Percentiles rank a stretch among this genome's conserved stretches.
phyloP scores from a whole-genome alignment of 2,329 filamentous ascomycete genomes.

The Trichoderma brevicompactum region DNA sequence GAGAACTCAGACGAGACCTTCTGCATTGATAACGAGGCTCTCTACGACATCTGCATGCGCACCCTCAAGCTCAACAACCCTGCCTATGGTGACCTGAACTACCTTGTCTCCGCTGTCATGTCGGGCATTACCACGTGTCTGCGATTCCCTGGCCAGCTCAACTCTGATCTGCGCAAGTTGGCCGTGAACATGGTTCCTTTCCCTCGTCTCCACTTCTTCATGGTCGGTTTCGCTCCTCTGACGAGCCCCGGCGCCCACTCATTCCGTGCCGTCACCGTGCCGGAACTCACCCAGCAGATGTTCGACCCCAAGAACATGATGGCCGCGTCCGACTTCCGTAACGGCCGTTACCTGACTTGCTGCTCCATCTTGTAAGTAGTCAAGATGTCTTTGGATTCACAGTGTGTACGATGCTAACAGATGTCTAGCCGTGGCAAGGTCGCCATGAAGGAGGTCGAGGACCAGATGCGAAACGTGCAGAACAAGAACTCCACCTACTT shows the following conservation, averaged over 20 bases:
- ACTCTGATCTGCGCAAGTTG: conserved; percentile 99
- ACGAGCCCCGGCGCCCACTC: conserved; percentile 84
- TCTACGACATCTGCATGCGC: conserved; percentile 99
- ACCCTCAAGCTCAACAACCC: conserved; percentile 98
- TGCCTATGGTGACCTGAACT: conserved; percentile 98
- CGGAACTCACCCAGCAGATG: conserved; percentile 99
- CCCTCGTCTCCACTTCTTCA: conserved; percentile 99
- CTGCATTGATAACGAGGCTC: conserved; percentile 99
- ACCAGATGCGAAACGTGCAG: conserved; percentile 99
- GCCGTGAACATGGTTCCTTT: conserved; percentile 99
- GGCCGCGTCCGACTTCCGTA: conserved; percentile 99
- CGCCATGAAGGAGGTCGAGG: conserved; percentile 99
- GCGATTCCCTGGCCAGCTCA: conserved; percentile 99
- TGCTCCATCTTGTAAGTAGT: conserved; percentile 87
- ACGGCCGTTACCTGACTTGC: conserved; percentile 99
- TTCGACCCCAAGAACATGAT: conserved; percentile 99
- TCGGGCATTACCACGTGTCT: conserved; percentile 98
- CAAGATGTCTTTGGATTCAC: neutral
- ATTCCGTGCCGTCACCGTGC: conserved; percentile 97
- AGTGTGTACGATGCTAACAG: conserved; percentile 25
- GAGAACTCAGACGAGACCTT: conserved; percentile 99
- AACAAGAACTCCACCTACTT: conserved; percentile 99
- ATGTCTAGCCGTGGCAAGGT: conserved; percentile 85
- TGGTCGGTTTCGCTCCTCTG: conserved; percentile 99
- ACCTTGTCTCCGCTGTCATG: conserved; percentile 99